Evolutionary conservation across 2,329 filamentous ascomycete genomes (phyloP).

Genomic region (Pestalotiopsis sp.): DNA sequence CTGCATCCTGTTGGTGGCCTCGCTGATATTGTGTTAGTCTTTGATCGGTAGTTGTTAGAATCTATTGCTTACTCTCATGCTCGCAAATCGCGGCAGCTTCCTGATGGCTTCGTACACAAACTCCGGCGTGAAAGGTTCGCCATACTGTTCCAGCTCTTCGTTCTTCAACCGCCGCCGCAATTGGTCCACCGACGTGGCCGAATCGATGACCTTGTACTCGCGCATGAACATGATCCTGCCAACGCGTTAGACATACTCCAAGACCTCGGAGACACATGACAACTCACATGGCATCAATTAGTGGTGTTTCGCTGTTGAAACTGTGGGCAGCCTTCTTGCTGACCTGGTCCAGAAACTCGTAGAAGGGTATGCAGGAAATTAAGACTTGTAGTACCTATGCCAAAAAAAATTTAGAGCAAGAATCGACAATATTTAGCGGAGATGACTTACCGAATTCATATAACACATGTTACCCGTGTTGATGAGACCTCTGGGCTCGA

Average conservation of each 20-base stretch:
- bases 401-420: neutral
- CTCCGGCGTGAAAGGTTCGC: slow-evolving; percentile 88
- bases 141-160: slow-evolving; percentile 85
- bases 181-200: slow-evolving; percentile 74
- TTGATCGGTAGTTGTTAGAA: slow-evolving; percentile 11
- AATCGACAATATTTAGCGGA: neutral
- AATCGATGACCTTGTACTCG: slow-evolving; percentile 85
- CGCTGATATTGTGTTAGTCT: slow-evolving; percentile 55
- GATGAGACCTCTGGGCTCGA: slow-evolving; percentile 90
- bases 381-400: slow-evolving; percentile 90
- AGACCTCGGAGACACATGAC: neutral
- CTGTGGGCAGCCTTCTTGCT: slow-evolving; percentile 83
- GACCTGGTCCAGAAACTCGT: slow-evolving; percentile 87
- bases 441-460: slow-evolving; percentile 91
- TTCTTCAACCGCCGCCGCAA: slow-evolving; percentile 75
- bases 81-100: slow-evolving; percentile 82
- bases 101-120: slow-evolving; percentile 95
- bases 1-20: slow-evolving; percentile 95
- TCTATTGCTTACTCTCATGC: slow-evolving; percentile 74
- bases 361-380: slow-evolving; percentile 92
- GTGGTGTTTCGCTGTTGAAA: slow-evolving; percentile 92
- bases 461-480: slow-evolving; percentile 99
- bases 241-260: neutral
- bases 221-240: slow-evolving; percentile 90
- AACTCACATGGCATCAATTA: slow-evolving; percentile 89